These are phyloP conservation scores for Zygoascus ofunaensis DNA, from an alignment of 805 yeast genomes.

Conservation along the genomic window DNA sequence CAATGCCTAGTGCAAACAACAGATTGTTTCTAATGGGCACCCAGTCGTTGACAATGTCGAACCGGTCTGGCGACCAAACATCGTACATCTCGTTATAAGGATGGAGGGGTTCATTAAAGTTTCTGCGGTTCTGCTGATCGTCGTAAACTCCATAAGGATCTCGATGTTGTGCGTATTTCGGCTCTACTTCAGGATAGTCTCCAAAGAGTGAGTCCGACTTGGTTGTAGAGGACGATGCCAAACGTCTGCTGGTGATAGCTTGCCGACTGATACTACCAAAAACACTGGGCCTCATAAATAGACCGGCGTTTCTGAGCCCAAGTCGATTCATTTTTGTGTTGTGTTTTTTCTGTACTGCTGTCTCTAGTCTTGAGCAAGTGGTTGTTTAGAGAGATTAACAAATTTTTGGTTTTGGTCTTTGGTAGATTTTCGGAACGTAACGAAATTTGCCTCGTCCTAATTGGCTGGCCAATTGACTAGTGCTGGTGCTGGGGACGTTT, in stretches of 20 bases:
- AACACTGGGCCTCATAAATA: background rate
- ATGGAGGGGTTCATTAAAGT: slow-evolving; percentile 51
- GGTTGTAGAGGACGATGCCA: background rate
- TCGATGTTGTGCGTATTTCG: slow-evolving; percentile 51
- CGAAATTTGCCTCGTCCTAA: too few species aligned
- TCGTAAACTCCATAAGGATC: slow-evolving; percentile 69
- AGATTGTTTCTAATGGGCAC: slow-evolving; percentile 52
- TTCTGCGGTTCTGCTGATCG: slow-evolving; percentile 74
- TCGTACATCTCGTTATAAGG: slow-evolving; percentile 52
- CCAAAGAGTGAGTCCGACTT: slow-evolving; percentile 16
- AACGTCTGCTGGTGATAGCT: background rate
- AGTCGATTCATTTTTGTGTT: background rate
- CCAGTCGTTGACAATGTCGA: slow-evolving; percentile 47
- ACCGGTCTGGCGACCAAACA: slow-evolving; percentile 80
- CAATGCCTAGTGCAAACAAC: slow-evolving; percentile 44
- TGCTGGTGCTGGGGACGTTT: too few species aligned
- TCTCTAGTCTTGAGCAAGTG: too few species aligned
- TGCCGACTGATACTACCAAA: too few species aligned
- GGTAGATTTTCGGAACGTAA: too few species aligned
- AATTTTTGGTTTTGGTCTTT: too few species aligned
- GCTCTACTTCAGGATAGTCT: slow-evolving; percentile 56
- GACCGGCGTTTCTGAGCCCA: background rate
- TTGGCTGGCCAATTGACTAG: too few species aligned
- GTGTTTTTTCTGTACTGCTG: too few species aligned
- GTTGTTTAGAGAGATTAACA: too few species aligned